Percentiles rank a stretch among this genome's conserved stretches.
These are phyloP conservation scores for Glycyrrhiza uralensis DNA, from an alignment of 306 rosid species.

Conservation along the genomic window DNA sequence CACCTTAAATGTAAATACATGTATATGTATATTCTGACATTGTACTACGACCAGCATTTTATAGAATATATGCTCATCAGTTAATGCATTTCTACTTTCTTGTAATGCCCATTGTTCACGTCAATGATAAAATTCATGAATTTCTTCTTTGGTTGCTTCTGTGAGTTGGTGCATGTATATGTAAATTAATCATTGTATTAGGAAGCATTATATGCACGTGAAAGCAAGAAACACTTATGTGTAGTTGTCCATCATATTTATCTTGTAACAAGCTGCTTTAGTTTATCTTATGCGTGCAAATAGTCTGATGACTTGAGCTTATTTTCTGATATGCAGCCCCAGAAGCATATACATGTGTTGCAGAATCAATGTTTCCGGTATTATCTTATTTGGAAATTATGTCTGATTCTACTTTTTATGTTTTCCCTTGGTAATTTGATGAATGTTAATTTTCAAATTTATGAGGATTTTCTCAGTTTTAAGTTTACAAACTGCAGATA, in stretches of 20 bases:
- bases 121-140: not conserved
- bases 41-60: not conserved
- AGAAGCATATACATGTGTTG: slow-evolving; percentile 69
- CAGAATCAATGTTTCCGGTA: slow-evolving; percentile 88
- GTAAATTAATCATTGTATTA: not conserved
- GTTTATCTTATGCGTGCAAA: not conserved
- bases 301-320: slow-evolving; percentile 31
- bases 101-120: not conserved
- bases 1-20: not conserved
- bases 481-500: slow-evolving; percentile 64
- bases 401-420: not conserved
- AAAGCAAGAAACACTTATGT: not conserved
- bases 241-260: slow-evolving; percentile 6
- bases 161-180: not conserved
- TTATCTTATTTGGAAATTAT: slow-evolving; percentile 23
- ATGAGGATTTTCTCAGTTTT: slow-evolving; percentile 11
- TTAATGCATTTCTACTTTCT: not conserved
- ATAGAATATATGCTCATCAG: not conserved
- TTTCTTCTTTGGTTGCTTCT: not conserved
- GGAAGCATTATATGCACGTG: slow-evolving; percentile 8
- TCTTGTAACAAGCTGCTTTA: not conserved
- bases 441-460: not conserved
- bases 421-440: not conserved
- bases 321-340: slow-evolving; percentile 59
- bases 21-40: not conserved